Evolutionary conservation across 2,329 filamentous ascomycete genomes (phyloP).

Genomic region (Cladophialophora immunda): DNA sequence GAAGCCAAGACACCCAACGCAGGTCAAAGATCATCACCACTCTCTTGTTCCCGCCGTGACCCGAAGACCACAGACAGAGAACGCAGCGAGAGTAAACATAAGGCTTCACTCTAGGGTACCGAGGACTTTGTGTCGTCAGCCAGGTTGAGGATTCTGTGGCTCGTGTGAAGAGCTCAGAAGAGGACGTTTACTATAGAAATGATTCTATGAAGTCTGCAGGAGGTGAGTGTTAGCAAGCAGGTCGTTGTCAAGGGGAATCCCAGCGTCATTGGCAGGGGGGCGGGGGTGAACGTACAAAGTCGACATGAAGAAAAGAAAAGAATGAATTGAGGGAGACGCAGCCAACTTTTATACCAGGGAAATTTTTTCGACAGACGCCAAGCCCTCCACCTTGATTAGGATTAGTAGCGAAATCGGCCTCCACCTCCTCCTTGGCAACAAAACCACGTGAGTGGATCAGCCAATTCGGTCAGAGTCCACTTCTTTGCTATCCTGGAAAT

Average conservation of each 20-base stretch:
- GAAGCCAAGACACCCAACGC: slow-evolving; percentile 41
- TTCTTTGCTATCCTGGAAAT: not conserved
- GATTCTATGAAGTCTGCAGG: slow-evolving; percentile 72
- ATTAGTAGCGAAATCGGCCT: not conserved
- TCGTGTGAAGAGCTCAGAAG: slow-evolving; percentile 91
- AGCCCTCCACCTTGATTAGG: not conserved
- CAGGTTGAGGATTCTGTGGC: slow-evolving; percentile 92
- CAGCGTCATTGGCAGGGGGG: slow-evolving; percentile 39
- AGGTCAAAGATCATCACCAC: slow-evolving; percentile 95
- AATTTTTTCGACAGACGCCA: slow-evolving; percentile 8
- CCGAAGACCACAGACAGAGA: slow-evolving; percentile 23
- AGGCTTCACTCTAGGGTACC: slow-evolving; percentile 84
- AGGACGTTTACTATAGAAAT: slow-evolving; percentile 98
- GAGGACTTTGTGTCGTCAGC: slow-evolving; percentile 92
- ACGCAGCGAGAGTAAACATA: slow-evolving; percentile 61
- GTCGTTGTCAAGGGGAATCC: slow-evolving; percentile 14
- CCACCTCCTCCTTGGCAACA: not conserved
- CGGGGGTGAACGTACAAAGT: slow-evolving; percentile 52
- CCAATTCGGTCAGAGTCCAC: not conserved
- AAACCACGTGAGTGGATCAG: not conserved
- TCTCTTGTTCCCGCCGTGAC: slow-evolving; percentile 64
- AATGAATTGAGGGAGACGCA: slow-evolving; percentile 35
- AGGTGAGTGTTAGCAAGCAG: slow-evolving; percentile 27
- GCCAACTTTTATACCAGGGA: slow-evolving; percentile 1
- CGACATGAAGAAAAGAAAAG: slow-evolving; percentile 49